A percentile compares a stretch with the other conserved stretches of the same genome.
Conservation (phyloP, 176 grass and related monocot genomes). For the Juncus effusus region DNA sequence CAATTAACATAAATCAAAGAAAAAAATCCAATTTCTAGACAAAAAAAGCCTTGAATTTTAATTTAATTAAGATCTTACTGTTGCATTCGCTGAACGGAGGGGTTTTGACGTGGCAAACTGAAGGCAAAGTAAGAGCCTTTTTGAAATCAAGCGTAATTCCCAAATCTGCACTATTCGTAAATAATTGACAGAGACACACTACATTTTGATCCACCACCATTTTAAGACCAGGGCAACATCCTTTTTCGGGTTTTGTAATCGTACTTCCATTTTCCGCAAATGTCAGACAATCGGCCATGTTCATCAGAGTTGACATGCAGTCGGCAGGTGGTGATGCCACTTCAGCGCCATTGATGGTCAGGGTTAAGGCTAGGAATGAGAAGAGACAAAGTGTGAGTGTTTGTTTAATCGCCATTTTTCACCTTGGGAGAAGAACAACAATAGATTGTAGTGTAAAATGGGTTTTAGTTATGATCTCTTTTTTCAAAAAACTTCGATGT, state of each 20-base stretch:
- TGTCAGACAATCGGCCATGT: constrained; percentile 66
- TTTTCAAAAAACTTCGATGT: not conserved
- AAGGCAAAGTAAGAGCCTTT: constrained; percentile 69
- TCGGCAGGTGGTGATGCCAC: constrained; percentile 41
- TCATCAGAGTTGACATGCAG: constrained; percentile 51
- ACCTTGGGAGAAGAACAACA: not conserved
- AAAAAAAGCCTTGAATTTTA: not conserved
- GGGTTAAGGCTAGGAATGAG: constrained; percentile 4
- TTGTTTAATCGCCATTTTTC: not conserved
- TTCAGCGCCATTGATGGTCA: not conserved
- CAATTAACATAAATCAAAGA: not conserved
- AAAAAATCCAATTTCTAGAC: not conserved
- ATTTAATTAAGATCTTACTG: constrained; percentile 20
- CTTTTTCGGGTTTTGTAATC: constrained; percentile 42
- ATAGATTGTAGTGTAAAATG: not conserved
- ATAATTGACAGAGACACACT: constrained; percentile 66
- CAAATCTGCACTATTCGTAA: constrained; percentile 45
- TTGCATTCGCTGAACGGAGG: constrained; percentile 74
- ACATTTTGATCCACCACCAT: constrained; percentile 59
- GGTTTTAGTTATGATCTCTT: not conserved
- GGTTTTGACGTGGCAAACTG: constrained; percentile 76
- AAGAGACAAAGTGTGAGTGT: not conserved
- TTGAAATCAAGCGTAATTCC: constrained; percentile 69
- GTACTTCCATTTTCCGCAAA: constrained; percentile 71
- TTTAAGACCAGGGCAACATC: constrained; percentile 74